These are phyloP conservation scores for Pichia sp. DNA, from an alignment of 1,139 yeast genomes.

Conservation along the genomic window DNA sequence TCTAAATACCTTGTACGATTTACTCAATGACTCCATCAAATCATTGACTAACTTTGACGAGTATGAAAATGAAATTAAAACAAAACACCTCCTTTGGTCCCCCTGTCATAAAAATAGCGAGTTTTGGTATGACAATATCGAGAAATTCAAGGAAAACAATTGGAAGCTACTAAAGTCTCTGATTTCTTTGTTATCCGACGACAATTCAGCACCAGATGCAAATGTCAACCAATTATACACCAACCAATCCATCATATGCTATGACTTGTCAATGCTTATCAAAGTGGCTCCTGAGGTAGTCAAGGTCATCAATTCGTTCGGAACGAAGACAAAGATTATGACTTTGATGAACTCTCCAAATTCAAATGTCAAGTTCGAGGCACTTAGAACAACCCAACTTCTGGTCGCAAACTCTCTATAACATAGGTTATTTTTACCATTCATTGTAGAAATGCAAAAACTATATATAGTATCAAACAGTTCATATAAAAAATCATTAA, in stretches of 20 bases:
- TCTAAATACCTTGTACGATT: constrained; percentile 52
- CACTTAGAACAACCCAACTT: constrained; percentile 88
- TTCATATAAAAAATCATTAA: background rate
- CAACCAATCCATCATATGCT: constrained; percentile 57
- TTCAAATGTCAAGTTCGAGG: constrained; percentile 89
- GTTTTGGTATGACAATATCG: constrained; percentile 84
- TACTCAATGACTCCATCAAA: constrained; percentile 66
- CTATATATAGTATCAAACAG: background rate
- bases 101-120: constrained; percentile 88
- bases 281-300: constrained; percentile 57
- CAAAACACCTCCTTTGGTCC: constrained; percentile 78
- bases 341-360: constrained; percentile 76
- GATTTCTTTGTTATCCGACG: constrained; percentile 38
- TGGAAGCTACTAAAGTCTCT: constrained; percentile 67
- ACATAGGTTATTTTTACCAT: background rate
- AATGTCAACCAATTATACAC: constrained; percentile 30
- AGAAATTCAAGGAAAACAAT: constrained; percentile 69
- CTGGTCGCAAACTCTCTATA: constrained; percentile 71
- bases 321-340: constrained; percentile 78
- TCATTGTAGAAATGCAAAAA: background rate
- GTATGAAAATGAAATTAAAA: constrained; percentile 77
- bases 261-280: constrained; percentile 72
- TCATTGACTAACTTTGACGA: constrained; percentile 90
- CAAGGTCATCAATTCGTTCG: constrained; percentile 44
- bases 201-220: constrained; percentile 20